Base-by-base conservation (phyloP, 768 basidiomycete species). In the Tylopilus intermedius region DNA sequence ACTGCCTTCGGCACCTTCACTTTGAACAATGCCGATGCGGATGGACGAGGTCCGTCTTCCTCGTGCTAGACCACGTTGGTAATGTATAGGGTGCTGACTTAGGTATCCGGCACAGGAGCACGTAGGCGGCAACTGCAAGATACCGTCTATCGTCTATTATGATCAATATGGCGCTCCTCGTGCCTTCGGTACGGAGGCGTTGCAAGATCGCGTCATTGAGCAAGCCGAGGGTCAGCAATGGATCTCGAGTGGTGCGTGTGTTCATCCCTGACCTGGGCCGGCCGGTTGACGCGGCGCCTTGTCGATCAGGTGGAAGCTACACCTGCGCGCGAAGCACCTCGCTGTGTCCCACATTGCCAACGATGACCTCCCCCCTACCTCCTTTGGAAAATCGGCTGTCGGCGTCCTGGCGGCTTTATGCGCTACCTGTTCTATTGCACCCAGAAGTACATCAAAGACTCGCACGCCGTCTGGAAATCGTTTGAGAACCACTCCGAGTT, bases 401-500 rank as follows among this genome's bases (percentile, higher is more conserved):
- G 69, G 73, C 30, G 69, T 81, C 46, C 71, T 81, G 29, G 72
- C 72, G 4, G 78, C 55, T 78, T 78, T 50, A 64, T 80, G 50
- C 56, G 57, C 1, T 80, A 80, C 49, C 60, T 83, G 3, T 73
- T 70, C 38, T 38, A 67, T 4, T 79, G 79, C 47, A 71, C 75
- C 0, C 68, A 65, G 40, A 64, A 61, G 4, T 83, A 77, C 50
- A 81, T 84, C 45, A 60, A 67, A 29, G 76, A 81, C 22, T 71
- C 73, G 4, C 76, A 79, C 40, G 80, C 81, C 1, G 57, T 82
- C 3, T 82, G 79, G 80, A 62, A 60, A 8, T 73, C 72, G 7
- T 55, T 82, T 8, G 69, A 76, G 55, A 57, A 65, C 13, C 66
- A 55, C 7, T 73, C 79, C 27, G 74, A 81, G 30, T 80, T 76